Percentiles rank a stretch among this genome's conserved stretches.
These are phyloP conservation scores for Mallotus japonicus DNA, from an alignment of 441 rosid species.

Conservation along the genomic window DNA sequence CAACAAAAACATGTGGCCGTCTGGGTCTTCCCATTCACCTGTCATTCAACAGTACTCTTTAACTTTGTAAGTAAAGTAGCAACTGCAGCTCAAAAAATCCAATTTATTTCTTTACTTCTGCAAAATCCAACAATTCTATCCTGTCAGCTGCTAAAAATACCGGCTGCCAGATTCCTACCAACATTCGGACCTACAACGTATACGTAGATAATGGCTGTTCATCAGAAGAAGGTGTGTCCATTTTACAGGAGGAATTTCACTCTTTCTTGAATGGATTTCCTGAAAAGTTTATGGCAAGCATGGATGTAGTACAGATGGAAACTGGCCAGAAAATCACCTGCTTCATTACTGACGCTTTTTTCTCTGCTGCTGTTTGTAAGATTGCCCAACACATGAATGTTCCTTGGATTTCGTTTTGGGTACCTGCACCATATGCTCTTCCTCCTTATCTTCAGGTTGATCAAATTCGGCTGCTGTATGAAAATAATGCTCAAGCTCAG, in stretches of 20 bases:
- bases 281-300: not conserved
- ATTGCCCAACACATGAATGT: not conserved
- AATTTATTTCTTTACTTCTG: constrained; percentile 2
- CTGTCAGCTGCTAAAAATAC: no score
- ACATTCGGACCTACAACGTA: not conserved
- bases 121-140: not conserved
- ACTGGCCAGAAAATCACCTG: not conserved
- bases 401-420: constrained; percentile 14
- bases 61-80: not conserved
- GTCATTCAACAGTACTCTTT: not conserved
- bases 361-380: not conserved
- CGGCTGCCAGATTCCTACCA: not conserved
- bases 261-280: not conserved
- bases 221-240: not conserved
- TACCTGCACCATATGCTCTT: not conserved
- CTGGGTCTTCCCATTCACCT: not conserved
- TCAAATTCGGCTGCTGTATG: not conserved
- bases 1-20: not conserved
- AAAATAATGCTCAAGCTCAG: not conserved
- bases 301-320: not conserved
- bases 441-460: not conserved
- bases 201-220: not conserved
- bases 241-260: not conserved
- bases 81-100: not conserved
- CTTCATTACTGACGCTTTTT: not conserved